Evolutionary conservation across 192 early-diverging fungal species (phyloP).

Genomic region (Coemansia sp.): DNA sequence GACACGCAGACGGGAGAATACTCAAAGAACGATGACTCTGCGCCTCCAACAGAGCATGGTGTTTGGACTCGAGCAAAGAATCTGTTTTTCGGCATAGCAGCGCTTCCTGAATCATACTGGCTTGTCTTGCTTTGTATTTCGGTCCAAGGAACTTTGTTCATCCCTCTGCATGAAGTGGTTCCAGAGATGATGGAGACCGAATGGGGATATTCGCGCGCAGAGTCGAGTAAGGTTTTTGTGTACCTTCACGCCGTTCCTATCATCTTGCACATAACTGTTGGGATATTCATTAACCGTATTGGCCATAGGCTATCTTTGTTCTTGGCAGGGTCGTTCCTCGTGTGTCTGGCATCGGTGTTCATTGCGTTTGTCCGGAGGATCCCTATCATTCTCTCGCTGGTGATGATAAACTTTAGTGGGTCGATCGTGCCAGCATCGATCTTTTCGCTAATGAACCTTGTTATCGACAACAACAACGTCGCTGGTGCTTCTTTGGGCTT

Average conservation of each 20-base stretch:
- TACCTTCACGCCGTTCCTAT: slow-evolving; percentile 60
- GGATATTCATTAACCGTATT: slow-evolving; percentile 58
- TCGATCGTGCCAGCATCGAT: slow-evolving; percentile 46
- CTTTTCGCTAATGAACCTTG: slow-evolving; percentile 50
- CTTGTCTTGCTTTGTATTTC: slow-evolving; percentile 44
- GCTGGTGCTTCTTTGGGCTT: slow-evolving; percentile 53
- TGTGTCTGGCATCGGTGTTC: slow-evolving; percentile 42
- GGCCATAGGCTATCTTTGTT: slow-evolving; percentile 55
- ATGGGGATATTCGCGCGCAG: slow-evolving; percentile 43
- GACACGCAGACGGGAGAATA: background rate
- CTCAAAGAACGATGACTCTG: slow-evolving; percentile 1
- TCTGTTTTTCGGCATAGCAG: slow-evolving; percentile 37
- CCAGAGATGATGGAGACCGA: slow-evolving; percentile 56
- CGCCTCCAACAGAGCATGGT: background rate
- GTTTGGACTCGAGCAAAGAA: slow-evolving; percentile 31
- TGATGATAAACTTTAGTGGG: slow-evolving; percentile 47
- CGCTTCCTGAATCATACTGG: slow-evolving; percentile 56
- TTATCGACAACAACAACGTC: slow-evolving; percentile 49
- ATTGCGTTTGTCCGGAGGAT: slow-evolving; percentile 39
- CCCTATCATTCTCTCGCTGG: slow-evolving; percentile 35
- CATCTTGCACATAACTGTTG: slow-evolving; percentile 55
- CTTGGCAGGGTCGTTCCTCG: slow-evolving; percentile 35
- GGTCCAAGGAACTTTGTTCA: slow-evolving; percentile 52
- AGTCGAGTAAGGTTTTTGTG: slow-evolving; percentile 53
- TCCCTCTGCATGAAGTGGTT: slow-evolving; percentile 48